Conservation (phyloP, 2,329 filamentous ascomycete genomes). For the Pseudogymnoascus sp. region DNA sequence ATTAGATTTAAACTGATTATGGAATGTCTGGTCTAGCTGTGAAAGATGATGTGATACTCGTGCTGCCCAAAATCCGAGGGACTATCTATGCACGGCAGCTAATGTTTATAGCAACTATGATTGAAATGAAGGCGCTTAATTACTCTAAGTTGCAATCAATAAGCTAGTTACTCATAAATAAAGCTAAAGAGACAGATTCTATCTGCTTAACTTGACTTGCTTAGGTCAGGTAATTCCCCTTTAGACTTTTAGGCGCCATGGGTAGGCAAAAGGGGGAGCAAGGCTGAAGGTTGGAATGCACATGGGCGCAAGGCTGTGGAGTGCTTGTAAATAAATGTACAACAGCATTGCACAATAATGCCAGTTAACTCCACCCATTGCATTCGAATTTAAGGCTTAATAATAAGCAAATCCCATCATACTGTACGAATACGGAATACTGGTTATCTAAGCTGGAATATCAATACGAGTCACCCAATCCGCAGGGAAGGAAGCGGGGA, state of each 20-base stretch:
- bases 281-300: background rate
- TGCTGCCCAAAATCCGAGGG: too few relatives aligned
- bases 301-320: background rate
- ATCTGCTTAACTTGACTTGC: background rate
- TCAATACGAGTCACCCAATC: background rate
- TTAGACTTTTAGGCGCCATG: background rate
- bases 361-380: background rate
- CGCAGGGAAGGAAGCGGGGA: background rate
- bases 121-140: too few relatives aligned
- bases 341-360: background rate
- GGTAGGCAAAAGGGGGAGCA: background rate
- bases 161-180: too few relatives aligned
- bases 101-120: too few relatives aligned
- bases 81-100: too few relatives aligned
- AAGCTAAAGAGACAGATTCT: background rate
- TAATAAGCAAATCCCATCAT: constrained; percentile 3
- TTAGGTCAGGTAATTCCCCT: background rate
- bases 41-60: background rate
- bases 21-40: background rate
- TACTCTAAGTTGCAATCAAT: too few relatives aligned
- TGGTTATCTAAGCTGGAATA: background rate
- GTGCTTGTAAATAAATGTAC: background rate
- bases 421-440: background rate
- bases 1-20: background rate
- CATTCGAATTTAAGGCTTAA: background rate